Conservation (phyloP, 202 grass and related monocot genomes). For the Cymbopogon flexuosus region DNA sequence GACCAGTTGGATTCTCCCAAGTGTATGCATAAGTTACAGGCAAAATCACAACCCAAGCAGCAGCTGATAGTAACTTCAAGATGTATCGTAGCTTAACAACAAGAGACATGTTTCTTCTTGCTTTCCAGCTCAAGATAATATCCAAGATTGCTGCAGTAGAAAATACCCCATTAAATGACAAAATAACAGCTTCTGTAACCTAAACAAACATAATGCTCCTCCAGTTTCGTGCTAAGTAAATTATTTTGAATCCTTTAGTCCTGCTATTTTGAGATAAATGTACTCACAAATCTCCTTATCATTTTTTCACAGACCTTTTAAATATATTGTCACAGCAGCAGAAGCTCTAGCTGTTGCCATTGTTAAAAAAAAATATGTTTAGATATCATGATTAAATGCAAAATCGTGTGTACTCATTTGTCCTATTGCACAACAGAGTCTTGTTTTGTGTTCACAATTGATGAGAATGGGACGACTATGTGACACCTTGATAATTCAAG, state of each 20-base stretch:
- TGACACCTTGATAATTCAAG: neutral
- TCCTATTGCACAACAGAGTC: neutral
- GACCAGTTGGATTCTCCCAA: constrained; percentile 64
- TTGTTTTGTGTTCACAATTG: neutral
- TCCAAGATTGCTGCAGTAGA: constrained; percentile 52
- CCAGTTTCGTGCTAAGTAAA: too few relatives aligned
- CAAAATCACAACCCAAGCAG: constrained; percentile 84
- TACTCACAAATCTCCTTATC: neutral
- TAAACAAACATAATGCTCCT: too few relatives aligned
- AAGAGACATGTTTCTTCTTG: constrained; percentile 90
- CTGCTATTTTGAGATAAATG: neutral
- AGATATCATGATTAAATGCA: neutral
- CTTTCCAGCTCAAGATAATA: constrained; percentile 57
- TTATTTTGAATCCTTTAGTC: neutral
- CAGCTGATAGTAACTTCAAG: constrained; percentile 70
- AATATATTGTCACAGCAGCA: neutral
- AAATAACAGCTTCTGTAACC: too few relatives aligned
- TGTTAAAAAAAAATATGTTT: neutral
- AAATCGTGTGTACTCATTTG: neutral
- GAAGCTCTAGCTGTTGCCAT: neutral
- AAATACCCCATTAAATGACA: neutral
- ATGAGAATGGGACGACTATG: neutral
- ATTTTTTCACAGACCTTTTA: neutral
- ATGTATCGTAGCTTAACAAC: constrained; percentile 79
- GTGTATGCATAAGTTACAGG: constrained; percentile 88